phyloP scores from a whole-genome alignment of 371 early-diverging fungal genomes.

The Nematocida ironsii region DNA sequence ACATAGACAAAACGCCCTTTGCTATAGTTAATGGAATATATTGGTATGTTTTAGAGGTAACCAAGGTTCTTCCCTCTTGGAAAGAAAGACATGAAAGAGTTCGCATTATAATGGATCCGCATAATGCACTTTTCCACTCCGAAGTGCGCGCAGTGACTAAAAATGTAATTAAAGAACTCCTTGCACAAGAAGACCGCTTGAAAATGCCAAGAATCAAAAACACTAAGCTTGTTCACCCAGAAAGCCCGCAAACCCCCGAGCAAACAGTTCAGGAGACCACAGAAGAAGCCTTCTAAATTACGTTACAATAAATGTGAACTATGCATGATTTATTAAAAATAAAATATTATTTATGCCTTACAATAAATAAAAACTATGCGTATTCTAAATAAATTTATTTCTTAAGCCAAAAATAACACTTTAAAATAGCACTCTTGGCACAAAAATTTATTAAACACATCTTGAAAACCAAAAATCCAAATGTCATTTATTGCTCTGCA shows the following conservation, averaged over 20 bases:
- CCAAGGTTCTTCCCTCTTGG: slow-evolving; percentile 47
- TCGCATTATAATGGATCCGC: slow-evolving; percentile 19
- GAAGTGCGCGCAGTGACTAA: slow-evolving; percentile 48
- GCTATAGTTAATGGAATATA: slow-evolving; percentile 24
- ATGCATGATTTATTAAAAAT: too few relatives aligned
- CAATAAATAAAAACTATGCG: not conserved
- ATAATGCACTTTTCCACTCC: slow-evolving; percentile 38
- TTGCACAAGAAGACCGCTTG: not conserved
- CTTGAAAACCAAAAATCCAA: too few relatives aligned
- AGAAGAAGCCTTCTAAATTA: not conserved
- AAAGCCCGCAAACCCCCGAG: not conserved
- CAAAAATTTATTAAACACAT: too few relatives aligned
- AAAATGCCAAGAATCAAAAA: slow-evolving; percentile 18
- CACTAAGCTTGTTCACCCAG: not conserved
- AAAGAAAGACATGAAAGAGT: slow-evolving; percentile 51
- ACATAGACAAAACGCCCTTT: slow-evolving; percentile 35
- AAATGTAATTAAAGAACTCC: slow-evolving; percentile 23
- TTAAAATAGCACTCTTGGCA: too few relatives aligned
- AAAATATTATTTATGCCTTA: not conserved
- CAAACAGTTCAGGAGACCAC: too few relatives aligned
- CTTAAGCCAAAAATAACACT: too few relatives aligned
- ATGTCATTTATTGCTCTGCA: too few relatives aligned
- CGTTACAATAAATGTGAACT: not conserved
- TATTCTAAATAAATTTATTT: too few relatives aligned
- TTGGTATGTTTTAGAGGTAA: slow-evolving; percentile 60